Base-by-base conservation (phyloP, 2,329 filamentous ascomycete species). In the Penicillium olsonii region DNA sequence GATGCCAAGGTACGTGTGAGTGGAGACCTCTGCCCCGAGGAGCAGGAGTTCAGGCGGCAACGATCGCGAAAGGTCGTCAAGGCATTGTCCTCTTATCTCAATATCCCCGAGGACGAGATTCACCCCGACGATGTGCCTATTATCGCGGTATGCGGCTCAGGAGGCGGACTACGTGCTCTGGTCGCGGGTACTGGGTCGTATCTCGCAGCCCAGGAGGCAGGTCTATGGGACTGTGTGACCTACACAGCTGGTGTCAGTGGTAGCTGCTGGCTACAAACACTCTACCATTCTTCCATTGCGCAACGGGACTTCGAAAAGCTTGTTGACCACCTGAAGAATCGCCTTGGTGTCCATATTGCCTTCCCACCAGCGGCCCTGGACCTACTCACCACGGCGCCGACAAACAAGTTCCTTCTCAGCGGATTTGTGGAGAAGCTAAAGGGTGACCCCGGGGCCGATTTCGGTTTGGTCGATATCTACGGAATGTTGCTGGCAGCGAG, bases 161-260 rank as follows among this genome's bases (percentile, higher is more conserved):
- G 94, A 9, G 94, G 94, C 48, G 94, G 94, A 0, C 73, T 99
- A 39, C 81, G 94, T 42, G 94, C 94, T 1, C 80, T 99, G 31
- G 90, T 97, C 15, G 92, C 94, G 2, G 92, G 92, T 3, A 86
- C 91, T 0, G 92, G 92, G 0, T 96, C 92, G 0, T 86, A 95
- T 53, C 77, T 94, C 9, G 92, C 91, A 3, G 82, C 90, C 0
- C 84, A 90, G 52, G 88, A 96, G 67, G 87, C 88, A 49, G 94
- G 94, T 0, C 76, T 99, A 0, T 95, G 96, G 67, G 92, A 96
- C 70, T 97, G 94, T 67, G 82, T 90, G 10, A 97, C 92, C 1
- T 99, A 99, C 65, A 95, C 91, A 0, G 90, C 92, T 5, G 94
- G 94, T 1, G 94, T 99, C 41, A 96, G 91, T 66, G 94, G 94